Evolutionary conservation across 2,329 filamentous ascomycete genomes (phyloP), one percentile per base, ranked within the genome.

Genomic region (Botrytis squamosa): DNA sequence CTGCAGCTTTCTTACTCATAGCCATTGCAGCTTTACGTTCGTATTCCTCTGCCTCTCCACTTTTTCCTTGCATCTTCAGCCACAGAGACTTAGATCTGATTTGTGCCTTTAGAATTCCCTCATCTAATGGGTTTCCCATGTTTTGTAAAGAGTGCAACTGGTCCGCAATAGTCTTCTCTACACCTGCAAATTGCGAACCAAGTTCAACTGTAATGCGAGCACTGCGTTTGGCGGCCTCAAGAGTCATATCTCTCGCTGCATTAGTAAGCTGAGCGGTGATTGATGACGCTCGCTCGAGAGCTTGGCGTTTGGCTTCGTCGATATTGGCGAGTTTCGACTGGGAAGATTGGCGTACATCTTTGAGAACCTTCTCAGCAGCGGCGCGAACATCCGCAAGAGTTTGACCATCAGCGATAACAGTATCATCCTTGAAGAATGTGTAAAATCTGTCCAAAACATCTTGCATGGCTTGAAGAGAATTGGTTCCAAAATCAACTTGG

Each of bases 11-110:
- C 46, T 44, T 72, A 49, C 73, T 74, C 36, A 70, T 70, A 18
- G 78, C 75, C 44, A 78, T 68, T 68, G 83, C 82, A 16, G 88
- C 88, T 75, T 87, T 87, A 70, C 79, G 81, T 72, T 83, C 77
- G 75, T 89, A 89, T 3, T 81, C 82, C 4, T 82, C 79, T 70
- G 85, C 82, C 76, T 88, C 86, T 25, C 85, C 83, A 4, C 78
- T 80, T 77, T 85, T 86, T 33, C 87, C 86, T 69, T 84, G 86
- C 46, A 88, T 68, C 79, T 85, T 86, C 68, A 90, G 81, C 87
- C 88, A 90, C 82, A 86, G 84, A 46, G 89, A 83, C 79, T 86
- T 88, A 22, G 88, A 88, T 62, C 82, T 83, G 40, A 91, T 82
- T 78, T 89, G 88, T 22, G 88, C 86, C 57, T 84, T 84, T 42